Conservation (phyloP, 2,329 filamentous ascomycete genomes). For the Sarocladium oryzae region DNA sequence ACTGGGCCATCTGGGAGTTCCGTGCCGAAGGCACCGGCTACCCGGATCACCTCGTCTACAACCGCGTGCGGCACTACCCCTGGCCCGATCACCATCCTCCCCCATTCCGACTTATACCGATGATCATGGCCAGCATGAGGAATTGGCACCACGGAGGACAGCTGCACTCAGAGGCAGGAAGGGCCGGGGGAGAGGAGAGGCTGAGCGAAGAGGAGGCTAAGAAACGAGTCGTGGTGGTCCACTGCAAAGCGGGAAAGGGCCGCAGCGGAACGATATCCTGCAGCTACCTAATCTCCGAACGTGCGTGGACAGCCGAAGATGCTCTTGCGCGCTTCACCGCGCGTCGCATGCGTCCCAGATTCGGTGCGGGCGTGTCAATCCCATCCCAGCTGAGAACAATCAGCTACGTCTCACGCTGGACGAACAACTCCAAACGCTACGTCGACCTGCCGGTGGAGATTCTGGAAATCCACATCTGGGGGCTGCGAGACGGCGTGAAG, state of each 20-base stretch:
- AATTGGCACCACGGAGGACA: slow-evolving; percentile 66
- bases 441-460: slow-evolving; percentile 78
- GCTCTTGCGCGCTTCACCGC: slow-evolving; percentile 61
- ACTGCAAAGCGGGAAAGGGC: slow-evolving; percentile 96
- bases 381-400: slow-evolving; percentile 87
- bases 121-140: slow-evolving; percentile 87
- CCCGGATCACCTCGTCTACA: slow-evolving; percentile 81
- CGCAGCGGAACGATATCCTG: slow-evolving; percentile 83
- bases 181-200: neutral
- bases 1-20: slow-evolving; percentile 98
- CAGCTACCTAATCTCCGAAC: slow-evolving; percentile 84
- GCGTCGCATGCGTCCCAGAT: slow-evolving; percentile 79
- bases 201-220: slow-evolving; percentile 12
- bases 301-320: slow-evolving; percentile 51
- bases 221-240: slow-evolving; percentile 74
- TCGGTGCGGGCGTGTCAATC: slow-evolving; percentile 86
- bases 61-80: slow-evolving; percentile 81
- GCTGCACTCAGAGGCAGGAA: slow-evolving; percentile 17
- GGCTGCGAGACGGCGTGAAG: slow-evolving; percentile 79
- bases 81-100: slow-evolving; percentile 98
- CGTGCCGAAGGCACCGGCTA: slow-evolving; percentile 95
- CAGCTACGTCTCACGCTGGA: slow-evolving; percentile 83
- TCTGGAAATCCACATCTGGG: slow-evolving; percentile 85
- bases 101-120: slow-evolving; percentile 80
- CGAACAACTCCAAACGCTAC: slow-evolving; percentile 65